phyloP scores from a whole-genome alignment of 2,329 filamentous ascomycete species.

The Elsinoe perseae region DNA sequence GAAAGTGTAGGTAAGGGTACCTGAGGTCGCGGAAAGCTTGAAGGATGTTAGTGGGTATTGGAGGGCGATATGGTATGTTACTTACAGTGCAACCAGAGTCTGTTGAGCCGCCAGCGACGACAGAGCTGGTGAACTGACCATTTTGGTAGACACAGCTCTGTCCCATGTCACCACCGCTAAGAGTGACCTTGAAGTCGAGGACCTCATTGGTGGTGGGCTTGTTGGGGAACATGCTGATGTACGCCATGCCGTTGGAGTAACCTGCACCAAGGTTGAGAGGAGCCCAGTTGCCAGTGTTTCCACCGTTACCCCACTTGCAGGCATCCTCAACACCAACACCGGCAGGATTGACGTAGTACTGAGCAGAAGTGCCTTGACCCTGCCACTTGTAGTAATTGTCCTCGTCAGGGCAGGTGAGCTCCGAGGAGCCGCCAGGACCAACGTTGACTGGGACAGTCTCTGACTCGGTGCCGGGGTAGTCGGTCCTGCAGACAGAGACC shows the following conservation, averaged over 20 bases:
- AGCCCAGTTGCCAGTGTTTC: constrained; percentile 68
- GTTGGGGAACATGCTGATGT: constrained; percentile 80
- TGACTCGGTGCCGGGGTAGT: constrained; percentile 84
- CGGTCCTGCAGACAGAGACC: constrained; percentile 81
- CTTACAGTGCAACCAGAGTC: constrained; percentile 73
- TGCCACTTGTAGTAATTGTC: constrained; percentile 70
- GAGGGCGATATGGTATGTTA: constrained; percentile 22
- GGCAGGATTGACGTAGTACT: constrained; percentile 92
- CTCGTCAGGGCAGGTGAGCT: constrained; percentile 69
- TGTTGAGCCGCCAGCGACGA: constrained; percentile 38
- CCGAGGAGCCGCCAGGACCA: constrained; percentile 48
- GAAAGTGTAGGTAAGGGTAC: constrained; percentile 44
- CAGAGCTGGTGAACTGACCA: constrained; percentile 52
- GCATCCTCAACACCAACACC: constrained; percentile 59
- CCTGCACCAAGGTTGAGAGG: constrained; percentile 81
- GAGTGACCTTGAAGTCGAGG: constrained; percentile 72
- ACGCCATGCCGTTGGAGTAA: constrained; percentile 60
- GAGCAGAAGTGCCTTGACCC: constrained; percentile 68
- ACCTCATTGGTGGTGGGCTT: constrained; percentile 59
- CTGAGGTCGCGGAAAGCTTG: constrained; percentile 44
- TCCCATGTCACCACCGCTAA: constrained; percentile 56
- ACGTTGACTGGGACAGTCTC: constrained; percentile 73
- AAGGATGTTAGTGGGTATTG: constrained; percentile 19
- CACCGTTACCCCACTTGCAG: constrained; percentile 68
- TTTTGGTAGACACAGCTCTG: constrained; percentile 58